Conservation (phyloP, 331 rosid species). For the Pyracantha coccinea region DNA sequence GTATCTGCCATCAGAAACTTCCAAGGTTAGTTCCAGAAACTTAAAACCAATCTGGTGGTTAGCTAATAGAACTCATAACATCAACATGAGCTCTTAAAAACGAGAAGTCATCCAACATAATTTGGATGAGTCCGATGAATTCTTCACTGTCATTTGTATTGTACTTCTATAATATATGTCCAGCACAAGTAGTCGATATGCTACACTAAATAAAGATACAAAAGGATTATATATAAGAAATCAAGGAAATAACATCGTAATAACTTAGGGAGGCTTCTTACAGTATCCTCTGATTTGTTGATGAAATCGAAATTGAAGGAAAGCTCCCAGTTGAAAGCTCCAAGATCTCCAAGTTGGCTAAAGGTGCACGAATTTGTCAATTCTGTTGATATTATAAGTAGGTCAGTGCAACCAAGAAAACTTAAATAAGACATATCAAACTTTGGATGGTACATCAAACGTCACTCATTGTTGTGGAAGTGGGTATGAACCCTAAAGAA, state of each 20-base stretch:
- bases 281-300: neutral
- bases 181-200: neutral
- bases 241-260: neutral
- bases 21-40: neutral
- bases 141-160: neutral
- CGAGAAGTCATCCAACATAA: neutral
- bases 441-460: neutral
- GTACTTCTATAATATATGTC: neutral
- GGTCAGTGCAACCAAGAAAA: neutral
- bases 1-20: slow-evolving; percentile 15
- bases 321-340: slow-evolving; percentile 14
- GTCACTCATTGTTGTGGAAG: neutral
- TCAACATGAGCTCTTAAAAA: neutral
- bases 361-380: neutral
- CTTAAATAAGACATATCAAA: neutral
- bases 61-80: neutral
- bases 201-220: neutral
- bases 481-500: neutral
- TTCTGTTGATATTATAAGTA: neutral
- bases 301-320: neutral
- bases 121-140: neutral
- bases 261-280: neutral
- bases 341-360: neutral
- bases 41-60: neutral
- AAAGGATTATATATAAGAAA: neutral